A percentile compares a stretch with the other conserved stretches of the same genome.
Conservation (phyloP, 495 filamentous ascomycete genomes). For the Cudoniella acicularis region DNA sequence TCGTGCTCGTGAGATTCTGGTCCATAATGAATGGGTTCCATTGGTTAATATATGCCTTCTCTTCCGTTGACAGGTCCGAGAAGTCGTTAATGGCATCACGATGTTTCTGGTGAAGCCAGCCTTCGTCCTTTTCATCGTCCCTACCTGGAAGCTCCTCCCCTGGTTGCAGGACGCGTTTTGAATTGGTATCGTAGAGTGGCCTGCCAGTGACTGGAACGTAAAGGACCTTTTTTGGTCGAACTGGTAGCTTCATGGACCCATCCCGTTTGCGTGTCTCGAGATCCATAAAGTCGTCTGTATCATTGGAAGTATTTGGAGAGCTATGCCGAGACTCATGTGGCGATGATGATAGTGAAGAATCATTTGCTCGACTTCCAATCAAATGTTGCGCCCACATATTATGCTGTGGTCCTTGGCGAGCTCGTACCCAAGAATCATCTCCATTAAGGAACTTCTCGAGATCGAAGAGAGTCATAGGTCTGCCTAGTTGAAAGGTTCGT, state of each 20-base stretch:
- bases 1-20: slow-evolving; percentile 41
- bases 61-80: slow-evolving; percentile 41
- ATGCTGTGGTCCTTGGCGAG: slow-evolving; percentile 37
- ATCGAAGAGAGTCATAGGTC: slow-evolving; percentile 33
- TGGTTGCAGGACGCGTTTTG: slow-evolving; percentile 42
- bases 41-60: slow-evolving; percentile 48
- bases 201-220: slow-evolving; percentile 44
- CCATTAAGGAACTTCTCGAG: slow-evolving; percentile 37
- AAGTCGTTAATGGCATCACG: slow-evolving; percentile 48
- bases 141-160: slow-evolving; percentile 39
- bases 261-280: slow-evolving; percentile 10
- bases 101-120: slow-evolving; percentile 50
- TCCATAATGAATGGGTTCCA: slow-evolving; percentile 48
- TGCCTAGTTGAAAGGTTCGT: slow-evolving; percentile 34
- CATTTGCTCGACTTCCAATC: slow-evolving; percentile 11
- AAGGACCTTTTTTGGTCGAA: slow-evolving; percentile 27
- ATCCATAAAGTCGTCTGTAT: slow-evolving; percentile 14
- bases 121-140: slow-evolving; percentile 37
- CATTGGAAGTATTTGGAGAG: slow-evolving; percentile 24
- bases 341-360: slow-evolving; percentile 22
- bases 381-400: slow-evolving; percentile 23
- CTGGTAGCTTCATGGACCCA: slow-evolving; percentile 9
- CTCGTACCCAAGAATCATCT: slow-evolving; percentile 38
- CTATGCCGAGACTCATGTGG: slow-evolving; percentile 25
- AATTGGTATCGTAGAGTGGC: slow-evolving; percentile 46